Evolutionary conservation across 139 green algal genomes (phyloP).

Genomic region (Coelastrella sp.): DNA sequence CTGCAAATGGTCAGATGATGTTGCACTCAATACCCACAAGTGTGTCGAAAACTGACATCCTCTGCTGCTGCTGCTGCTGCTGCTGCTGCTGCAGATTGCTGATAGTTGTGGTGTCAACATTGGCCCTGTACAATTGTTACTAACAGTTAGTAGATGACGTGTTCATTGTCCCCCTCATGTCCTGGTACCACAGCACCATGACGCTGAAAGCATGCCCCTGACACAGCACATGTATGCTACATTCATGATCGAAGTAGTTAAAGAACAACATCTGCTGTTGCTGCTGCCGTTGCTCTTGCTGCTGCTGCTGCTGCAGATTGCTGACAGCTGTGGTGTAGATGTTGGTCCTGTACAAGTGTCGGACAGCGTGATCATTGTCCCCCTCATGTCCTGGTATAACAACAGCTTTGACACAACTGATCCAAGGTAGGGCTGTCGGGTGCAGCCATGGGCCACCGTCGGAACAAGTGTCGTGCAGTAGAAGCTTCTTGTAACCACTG

Average conservation of each 20-base stretch:
- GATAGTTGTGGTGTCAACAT: too few species aligned
- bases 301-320: slow-evolving; percentile 45
- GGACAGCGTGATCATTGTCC: slow-evolving; percentile 39
- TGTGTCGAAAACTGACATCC: not conserved
- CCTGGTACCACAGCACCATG: too few species aligned
- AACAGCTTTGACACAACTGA: slow-evolving; percentile 42
- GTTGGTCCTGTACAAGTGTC: slow-evolving; percentile 39
- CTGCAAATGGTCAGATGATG: too few species aligned
- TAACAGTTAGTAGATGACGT: too few species aligned
- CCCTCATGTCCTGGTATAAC: slow-evolving; percentile 57
- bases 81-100: not conserved
- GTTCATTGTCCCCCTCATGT: too few species aligned
- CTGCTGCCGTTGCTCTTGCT: slow-evolving; percentile 18
- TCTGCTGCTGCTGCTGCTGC: not conserved
- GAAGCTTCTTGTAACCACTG: too few species aligned
- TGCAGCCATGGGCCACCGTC: too few species aligned
- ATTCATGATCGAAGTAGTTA: not conserved
- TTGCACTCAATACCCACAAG: too few species aligned
- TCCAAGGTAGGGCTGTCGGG: slow-evolving; percentile 22
- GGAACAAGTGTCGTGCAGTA: too few species aligned
- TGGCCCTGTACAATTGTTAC: too few species aligned
- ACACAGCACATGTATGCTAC: not conserved
- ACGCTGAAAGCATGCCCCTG: too few species aligned
- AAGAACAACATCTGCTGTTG: not conserved
- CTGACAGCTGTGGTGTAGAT: slow-evolving; percentile 49